A percentile compares a stretch with the other conserved stretches of the same genome.
phyloP scores from a whole-genome alignment of 345 rosid genomes.

The Rubroshorea leprosula region DNA sequence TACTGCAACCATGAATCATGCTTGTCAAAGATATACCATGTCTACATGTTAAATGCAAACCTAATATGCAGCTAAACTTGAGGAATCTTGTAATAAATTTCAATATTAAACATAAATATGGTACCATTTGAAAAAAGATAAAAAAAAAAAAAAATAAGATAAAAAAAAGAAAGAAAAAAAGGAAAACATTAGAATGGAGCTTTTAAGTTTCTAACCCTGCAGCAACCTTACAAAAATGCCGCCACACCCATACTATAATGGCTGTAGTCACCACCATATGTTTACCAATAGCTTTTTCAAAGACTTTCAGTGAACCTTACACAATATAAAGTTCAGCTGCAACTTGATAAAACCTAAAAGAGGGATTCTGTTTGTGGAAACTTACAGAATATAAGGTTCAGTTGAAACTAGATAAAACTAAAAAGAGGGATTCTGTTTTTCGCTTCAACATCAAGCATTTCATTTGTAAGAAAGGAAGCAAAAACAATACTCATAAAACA shows the following conservation, averaged over 20 bases:
- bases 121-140: not conserved
- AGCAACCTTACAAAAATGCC: too few relatives aligned
- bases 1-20: constrained; percentile 50
- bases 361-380: too few relatives aligned
- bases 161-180: too few relatives aligned
- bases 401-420: too few relatives aligned
- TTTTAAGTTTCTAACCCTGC: too few relatives aligned
- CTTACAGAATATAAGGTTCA: too few relatives aligned
- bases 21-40: constrained; percentile 19
- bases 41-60: not conserved
- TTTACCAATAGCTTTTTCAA: too few relatives aligned
- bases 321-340: not conserved
- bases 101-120: not conserved
- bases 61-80: not conserved
- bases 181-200: too few relatives aligned
- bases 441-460: not conserved
- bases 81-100: not conserved
- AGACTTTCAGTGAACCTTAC: not conserved
- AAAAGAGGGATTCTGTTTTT: not conserved
- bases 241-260: too few relatives aligned
- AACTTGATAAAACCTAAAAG: not conserved
- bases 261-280: too few relatives aligned
- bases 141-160: too few relatives aligned
- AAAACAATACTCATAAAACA: too few relatives aligned
- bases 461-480: not conserved